Conservation (phyloP, 371 early-diverging fungal genomes). For the Nematocida sp. region DNA sequence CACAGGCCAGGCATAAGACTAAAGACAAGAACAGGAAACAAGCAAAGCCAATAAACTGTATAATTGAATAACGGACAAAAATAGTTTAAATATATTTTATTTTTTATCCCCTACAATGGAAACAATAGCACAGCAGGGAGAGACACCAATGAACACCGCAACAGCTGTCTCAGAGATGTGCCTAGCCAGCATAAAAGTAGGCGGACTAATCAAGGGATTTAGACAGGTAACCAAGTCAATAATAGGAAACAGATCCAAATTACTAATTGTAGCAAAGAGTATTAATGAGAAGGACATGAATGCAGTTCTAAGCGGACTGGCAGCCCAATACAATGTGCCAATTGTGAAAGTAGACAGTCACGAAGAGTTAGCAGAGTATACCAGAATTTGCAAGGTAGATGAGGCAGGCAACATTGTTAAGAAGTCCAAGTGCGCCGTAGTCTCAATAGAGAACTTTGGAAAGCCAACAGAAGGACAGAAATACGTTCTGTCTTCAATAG, state of each 20-base stretch:
- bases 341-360: conserved; percentile 7
- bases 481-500: not conserved
- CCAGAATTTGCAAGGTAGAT: conserved; percentile 32
- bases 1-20: too few relatives aligned
- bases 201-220: conserved; percentile 27
- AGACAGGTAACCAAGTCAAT: conserved; percentile 49
- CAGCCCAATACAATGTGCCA: conserved; percentile 32
- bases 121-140: conserved; percentile 24
- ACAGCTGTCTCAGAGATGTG: conserved; percentile 36
- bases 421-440: conserved; percentile 39
- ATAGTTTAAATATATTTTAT: conserved; percentile 6
- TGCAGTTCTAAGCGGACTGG: conserved; percentile 3
- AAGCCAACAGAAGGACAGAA: not conserved
- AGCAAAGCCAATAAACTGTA: not conserved
- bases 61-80: not conserved
- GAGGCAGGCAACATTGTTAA: conserved; percentile 39
- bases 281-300: conserved; percentile 26
- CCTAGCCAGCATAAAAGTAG: conserved; percentile 36
- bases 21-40: too few relatives aligned
- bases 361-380: conserved; percentile 28
- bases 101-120: conserved; percentile 34
- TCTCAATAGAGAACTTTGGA: conserved; percentile 43
- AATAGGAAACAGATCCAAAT: conserved; percentile 24
- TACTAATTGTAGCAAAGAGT: conserved; percentile 20
- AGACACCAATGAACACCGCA: not conserved